A percentile compares a stretch with the other conserved stretches of the same genome.
Evolutionary conservation across 2,329 filamentous ascomycete genomes (phyloP).

Genomic region (Colletotrichum higginsianum): DNA sequence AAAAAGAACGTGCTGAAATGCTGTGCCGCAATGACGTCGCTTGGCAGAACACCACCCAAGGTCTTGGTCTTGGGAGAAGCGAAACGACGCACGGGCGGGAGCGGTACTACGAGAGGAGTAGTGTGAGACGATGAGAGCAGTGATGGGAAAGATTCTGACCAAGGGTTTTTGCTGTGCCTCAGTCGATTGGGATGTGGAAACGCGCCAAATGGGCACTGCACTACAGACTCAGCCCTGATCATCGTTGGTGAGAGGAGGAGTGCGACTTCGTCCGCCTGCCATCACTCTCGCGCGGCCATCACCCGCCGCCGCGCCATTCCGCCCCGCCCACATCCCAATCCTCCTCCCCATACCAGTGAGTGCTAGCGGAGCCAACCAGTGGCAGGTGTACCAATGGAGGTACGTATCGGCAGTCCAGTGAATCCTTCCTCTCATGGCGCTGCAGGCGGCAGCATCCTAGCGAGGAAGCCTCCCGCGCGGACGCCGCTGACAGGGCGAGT

Average conservation of each 20-base stretch:
- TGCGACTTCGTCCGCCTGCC: no score
- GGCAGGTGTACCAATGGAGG: no score
- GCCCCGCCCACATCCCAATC: neutral
- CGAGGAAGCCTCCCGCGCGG: neutral
- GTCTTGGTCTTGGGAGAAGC: constrained; percentile 28
- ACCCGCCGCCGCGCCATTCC: neutral
- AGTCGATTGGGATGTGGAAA: neutral
- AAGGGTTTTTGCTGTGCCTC: neutral
- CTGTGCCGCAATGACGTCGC: constrained; percentile 38
- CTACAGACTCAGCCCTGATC: constrained; percentile 8
- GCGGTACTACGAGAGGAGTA: neutral
- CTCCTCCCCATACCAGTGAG: neutral
- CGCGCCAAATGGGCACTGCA: neutral
- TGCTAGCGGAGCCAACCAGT: neutral
- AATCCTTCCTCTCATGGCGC: neutral
- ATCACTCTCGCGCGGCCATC: no score
- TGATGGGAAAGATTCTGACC: no score
- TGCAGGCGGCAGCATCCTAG: neutral
- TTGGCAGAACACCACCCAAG: constrained; percentile 28
- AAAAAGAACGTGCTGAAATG: constrained; percentile 6
- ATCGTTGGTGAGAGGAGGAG: neutral
- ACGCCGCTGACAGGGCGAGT: constrained; percentile 23
- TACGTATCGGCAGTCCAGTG: no score
- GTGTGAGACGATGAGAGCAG: neutral
- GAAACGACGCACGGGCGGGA: neutral